Evolutionary conservation across 2,329 filamentous ascomycete genomes (phyloP).

Genomic region (Calonectria pteridis): DNA sequence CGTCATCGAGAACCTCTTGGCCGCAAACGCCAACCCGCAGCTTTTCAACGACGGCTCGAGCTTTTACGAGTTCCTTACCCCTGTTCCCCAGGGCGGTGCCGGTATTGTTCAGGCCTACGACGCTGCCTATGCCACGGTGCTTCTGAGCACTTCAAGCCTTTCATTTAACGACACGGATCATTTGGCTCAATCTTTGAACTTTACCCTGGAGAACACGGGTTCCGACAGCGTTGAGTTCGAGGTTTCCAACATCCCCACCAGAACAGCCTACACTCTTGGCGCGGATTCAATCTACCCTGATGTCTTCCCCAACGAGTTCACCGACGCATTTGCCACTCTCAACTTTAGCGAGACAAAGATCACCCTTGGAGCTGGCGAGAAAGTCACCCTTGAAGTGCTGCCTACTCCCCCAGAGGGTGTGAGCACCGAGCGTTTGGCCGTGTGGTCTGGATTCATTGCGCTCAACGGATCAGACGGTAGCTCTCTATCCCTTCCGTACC

Average conservation of each 20-base stretch:
- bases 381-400: constrained; percentile 59
- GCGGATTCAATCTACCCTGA: constrained; percentile 51
- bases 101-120: constrained; percentile 72
- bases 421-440: constrained; percentile 49
- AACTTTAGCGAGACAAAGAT: constrained; percentile 57
- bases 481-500: constrained; percentile 55
- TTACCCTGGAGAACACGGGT: constrained; percentile 69
- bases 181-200: constrained; percentile 61
- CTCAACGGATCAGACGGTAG: constrained; percentile 56
- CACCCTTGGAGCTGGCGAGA: constrained; percentile 56
- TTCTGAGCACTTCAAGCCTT: constrained; percentile 68
- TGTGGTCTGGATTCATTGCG: constrained; percentile 58
- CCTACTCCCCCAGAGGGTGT: constrained; percentile 55
- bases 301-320: constrained; percentile 60
- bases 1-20: constrained; percentile 63
- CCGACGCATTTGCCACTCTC: constrained; percentile 56
- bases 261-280: constrained; percentile 65
- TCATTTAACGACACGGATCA: constrained; percentile 75
- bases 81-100: constrained; percentile 70
- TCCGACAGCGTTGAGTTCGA: constrained; percentile 62
- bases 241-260: constrained; percentile 62
- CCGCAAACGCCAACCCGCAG: constrained; percentile 62
- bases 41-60: constrained; percentile 59
- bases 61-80: constrained; percentile 58
- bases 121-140: constrained; percentile 65